These are phyloP conservation scores for Phytophthora colocasiae DNA, from an alignment of 352 stramenopile species.

Conservation along the genomic window DNA sequence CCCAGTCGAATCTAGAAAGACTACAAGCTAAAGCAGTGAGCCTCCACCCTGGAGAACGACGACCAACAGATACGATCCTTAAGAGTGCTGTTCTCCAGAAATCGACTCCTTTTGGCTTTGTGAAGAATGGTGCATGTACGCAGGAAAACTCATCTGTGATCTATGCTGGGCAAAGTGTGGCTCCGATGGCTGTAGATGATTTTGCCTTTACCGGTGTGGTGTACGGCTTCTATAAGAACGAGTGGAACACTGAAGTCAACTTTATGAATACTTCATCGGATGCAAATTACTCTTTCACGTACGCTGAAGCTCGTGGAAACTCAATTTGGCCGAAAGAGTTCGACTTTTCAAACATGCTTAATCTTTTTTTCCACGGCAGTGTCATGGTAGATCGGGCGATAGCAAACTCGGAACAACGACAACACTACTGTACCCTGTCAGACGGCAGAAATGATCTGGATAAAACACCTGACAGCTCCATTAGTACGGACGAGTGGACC, in stretches of 20 bases:
- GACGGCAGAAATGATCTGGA: constrained; percentile 42
- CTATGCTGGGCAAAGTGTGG: constrained; percentile 14
- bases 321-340: constrained; percentile 26
- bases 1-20: constrained; percentile 39
- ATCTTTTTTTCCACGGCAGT: constrained; percentile 50
- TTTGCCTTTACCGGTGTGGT: constrained; percentile 43
- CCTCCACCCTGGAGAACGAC: constrained; percentile 27
- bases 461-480: constrained; percentile 12
- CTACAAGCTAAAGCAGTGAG: constrained; percentile 20
- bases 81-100: constrained; percentile 46
- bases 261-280: constrained; percentile 25
- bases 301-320: constrained; percentile 19
- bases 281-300: constrained; percentile 22
- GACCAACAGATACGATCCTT: constrained; percentile 42
- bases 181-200: constrained; percentile 51
- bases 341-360: constrained; percentile 23
- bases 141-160: constrained; percentile 25
- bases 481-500: constrained; percentile 32
- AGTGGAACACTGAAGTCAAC: constrained; percentile 58
- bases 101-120: constrained; percentile 43
- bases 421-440: constrained; percentile 47
- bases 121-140: constrained; percentile 34
- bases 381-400: constrained; percentile 48
- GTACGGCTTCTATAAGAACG: constrained; percentile 53
- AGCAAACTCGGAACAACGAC: constrained; percentile 34